Conservation (phyloP, 768 basidiomycete species). For the Mycena rebaudengoi region DNA sequence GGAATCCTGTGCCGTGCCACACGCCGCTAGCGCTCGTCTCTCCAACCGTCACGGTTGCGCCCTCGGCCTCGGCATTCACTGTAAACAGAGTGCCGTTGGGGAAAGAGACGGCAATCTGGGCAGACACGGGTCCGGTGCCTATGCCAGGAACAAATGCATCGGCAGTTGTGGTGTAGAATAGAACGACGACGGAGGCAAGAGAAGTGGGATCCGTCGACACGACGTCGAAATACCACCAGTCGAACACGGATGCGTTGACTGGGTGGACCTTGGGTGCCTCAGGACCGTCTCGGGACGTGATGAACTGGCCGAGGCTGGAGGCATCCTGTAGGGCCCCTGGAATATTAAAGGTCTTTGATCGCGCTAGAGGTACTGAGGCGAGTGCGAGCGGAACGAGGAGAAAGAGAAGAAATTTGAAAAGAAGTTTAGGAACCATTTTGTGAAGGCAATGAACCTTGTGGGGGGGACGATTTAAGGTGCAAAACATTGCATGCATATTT, state of each 20-base stretch:
- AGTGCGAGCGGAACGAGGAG: neutral
- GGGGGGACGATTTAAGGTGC: too few relatives aligned
- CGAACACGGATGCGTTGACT: constrained; percentile 24
- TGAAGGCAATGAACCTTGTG: too few relatives aligned
- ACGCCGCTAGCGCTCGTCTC: constrained; percentile 14
- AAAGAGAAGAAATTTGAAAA: neutral
- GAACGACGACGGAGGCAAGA: constrained; percentile 20
- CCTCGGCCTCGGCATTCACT: neutral
- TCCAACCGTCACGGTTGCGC: constrained; percentile 8
- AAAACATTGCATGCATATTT: too few relatives aligned
- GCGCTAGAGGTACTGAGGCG: neutral
- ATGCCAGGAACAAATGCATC: constrained; percentile 16
- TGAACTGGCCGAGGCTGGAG: constrained; percentile 8
- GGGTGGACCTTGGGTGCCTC: constrained; percentile 25
- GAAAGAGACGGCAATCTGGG: constrained; percentile 15
- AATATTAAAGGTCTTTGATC: neutral
- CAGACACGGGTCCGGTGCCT: constrained; percentile 9
- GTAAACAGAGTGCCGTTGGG: constrained; percentile 19
- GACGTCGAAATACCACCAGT: constrained; percentile 34
- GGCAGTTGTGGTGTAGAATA: constrained; percentile 23
- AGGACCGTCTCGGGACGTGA: neutral
- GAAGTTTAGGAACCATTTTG: too few relatives aligned
- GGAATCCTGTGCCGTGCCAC: constrained; percentile 25
- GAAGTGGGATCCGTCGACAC: constrained; percentile 22
- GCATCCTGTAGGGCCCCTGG: neutral